Base-by-base conservation (phyloP, 1,284 basidiomycete genomes). In the Paramarasmius palmivorus region DNA sequence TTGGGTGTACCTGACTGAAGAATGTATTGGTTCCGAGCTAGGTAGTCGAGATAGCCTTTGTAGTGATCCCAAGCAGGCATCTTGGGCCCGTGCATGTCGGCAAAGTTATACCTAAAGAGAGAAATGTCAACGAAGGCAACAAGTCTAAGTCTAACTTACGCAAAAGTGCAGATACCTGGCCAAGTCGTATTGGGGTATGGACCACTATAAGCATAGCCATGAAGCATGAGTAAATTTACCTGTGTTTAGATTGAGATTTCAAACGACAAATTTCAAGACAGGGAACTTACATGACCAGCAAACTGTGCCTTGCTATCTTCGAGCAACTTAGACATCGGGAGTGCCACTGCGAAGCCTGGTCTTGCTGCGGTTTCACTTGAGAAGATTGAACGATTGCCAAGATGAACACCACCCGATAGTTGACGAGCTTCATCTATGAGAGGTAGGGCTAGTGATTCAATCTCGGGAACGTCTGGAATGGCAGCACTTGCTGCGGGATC, bases 31-130 rank as follows among this genome's bases (percentile, higher is more conserved):
- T 55, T 61, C n/a, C 53, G 57, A 22, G 56, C 54, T 0, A 61
- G 41, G 29, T 55, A 61, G 37, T 57, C 53, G 14, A 61, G n/a
- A 34, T 61, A 61, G n/a, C 45, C 59, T 41, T 55, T 55, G 39
- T 60, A 60, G n/a, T 52, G 37, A 29, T 57, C 50, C 59, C 59
- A 60, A 12, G 49, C 59, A 7, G 59, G 59, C 55, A 53, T 55
- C 5, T 53, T 49, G 2, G 57, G 59, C 0, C 55, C 55, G 26
- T 60, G 59, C 57, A 58, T 58, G 5, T 60, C 54, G 12, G 54
- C 54, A 23, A 55, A 55, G 10, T 25, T 12, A 26, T 55, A 55
- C 19, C 54, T 55, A 29, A 36, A 15, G 2, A 40, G 15, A 35
- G 4, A 35, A 14, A 23, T 7, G 19, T 9, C 9, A 4, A 41